Evolutionary conservation across 202 grass and related monocot genomes (phyloP).

Genomic region (Dendrocalamus latiflorus): DNA sequence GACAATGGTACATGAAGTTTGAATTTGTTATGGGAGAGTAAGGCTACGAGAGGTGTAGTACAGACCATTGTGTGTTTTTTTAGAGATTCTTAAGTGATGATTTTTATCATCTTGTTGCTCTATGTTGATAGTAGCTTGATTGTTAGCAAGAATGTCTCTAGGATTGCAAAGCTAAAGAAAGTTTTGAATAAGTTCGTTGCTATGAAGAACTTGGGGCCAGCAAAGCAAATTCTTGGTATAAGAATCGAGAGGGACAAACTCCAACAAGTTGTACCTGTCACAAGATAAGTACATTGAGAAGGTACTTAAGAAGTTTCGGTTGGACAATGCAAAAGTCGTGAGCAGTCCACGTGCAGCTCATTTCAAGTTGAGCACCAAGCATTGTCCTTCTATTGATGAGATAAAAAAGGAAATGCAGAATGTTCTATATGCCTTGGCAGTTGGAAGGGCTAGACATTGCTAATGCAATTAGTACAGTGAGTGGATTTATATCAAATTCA

Average conservation of each 20-base stretch:
- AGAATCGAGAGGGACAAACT: constrained; percentile 3
- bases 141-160: no score
- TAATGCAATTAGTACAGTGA: background rate
- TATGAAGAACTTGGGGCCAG: background rate
- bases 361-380: constrained; percentile 15
- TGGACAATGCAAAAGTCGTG: background rate
- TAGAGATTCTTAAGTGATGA: no score
- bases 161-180: background rate
- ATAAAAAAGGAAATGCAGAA: background rate
- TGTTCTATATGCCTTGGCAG: no score
- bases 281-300: no score
- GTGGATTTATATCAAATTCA: background rate
- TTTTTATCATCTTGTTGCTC: no score
- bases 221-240: background rate
- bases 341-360: background rate
- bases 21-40: no score
- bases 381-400: background rate
- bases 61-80: no score
- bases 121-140: no score
- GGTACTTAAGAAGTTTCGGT: background rate
- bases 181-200: background rate
- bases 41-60: no score
- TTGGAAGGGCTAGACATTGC: background rate
- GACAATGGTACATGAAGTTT: background rate
- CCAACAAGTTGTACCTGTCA: no score